Conservation (phyloP, 306 rosid genomes). For the Castanea sativa region DNA sequence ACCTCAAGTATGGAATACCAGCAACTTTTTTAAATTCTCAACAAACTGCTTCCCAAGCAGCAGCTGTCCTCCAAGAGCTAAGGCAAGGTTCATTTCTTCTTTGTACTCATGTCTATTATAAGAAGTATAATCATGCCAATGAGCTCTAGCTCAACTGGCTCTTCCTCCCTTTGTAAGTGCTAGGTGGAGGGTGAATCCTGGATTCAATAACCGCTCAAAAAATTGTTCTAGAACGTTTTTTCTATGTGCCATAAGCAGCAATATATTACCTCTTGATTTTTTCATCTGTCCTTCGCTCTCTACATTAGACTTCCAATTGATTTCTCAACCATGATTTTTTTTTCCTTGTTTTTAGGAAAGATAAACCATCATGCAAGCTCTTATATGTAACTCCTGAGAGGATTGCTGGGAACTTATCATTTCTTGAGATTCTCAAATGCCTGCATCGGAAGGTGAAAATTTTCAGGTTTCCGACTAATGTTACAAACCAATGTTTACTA, state of each 20-base stretch:
- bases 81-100: constrained; percentile 58
- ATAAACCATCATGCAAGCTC: constrained; percentile 93
- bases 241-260: constrained; percentile 3
- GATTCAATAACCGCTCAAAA: background rate
- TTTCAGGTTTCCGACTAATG: constrained; percentile 23
- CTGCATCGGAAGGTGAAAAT: constrained; percentile 67
- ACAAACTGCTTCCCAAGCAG: constrained; percentile 77
- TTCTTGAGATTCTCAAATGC: constrained; percentile 67
- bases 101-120: constrained; percentile 5
- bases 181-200: too few relatives aligned
- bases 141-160: too few relatives aligned
- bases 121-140: too few relatives aligned
- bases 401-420: constrained; percentile 68
- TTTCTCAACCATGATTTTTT: constrained; percentile 2
- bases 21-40: constrained; percentile 94
- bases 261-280: background rate
- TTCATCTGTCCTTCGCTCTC: background rate
- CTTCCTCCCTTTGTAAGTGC: too few relatives aligned
- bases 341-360: constrained; percentile 59
- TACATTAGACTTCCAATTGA: constrained; percentile 15
- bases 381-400: constrained; percentile 98
- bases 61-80: constrained; percentile 88
- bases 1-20: constrained; percentile 83
- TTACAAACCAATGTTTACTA: constrained; percentile 4
- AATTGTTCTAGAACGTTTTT: background rate